Conservation (phyloP, 2,329 filamentous ascomycete genomes). For the Plectosphaerella plurivora region DNA sequence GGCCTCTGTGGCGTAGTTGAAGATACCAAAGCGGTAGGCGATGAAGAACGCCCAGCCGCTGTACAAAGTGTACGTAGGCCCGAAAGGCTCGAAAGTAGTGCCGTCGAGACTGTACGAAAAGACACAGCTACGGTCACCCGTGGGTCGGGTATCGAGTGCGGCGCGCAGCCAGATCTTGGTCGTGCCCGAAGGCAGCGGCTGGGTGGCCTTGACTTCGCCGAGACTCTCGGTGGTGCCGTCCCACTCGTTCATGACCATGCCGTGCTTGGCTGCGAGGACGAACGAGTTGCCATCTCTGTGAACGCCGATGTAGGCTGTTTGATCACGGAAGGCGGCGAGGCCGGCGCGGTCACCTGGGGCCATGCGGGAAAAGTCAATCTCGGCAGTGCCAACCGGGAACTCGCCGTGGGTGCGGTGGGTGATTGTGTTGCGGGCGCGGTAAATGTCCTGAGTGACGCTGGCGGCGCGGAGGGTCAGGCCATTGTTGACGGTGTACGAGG, state of each 20-base stretch:
- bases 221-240: conserved; percentile 11
- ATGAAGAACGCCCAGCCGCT: conserved; percentile 42
- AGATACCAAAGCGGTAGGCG: conserved; percentile 43
- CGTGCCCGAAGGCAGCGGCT: conserved; percentile 11
- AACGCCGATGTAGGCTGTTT: conserved; percentile 48
- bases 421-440: conserved; percentile 40
- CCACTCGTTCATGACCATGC: conserved; percentile 30
- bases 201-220: conserved; percentile 15
- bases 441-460: conserved; percentile 48
- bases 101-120: conserved; percentile 20
- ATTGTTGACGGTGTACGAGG: conserved; percentile 36
- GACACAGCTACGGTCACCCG: conserved; percentile 12
- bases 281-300: conserved; percentile 26
- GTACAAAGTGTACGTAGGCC: conserved; percentile 29
- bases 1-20: conserved; percentile 41
- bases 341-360: conserved; percentile 47
- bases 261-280: conserved; percentile 27
- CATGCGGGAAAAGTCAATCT: conserved; percentile 44
- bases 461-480: conserved; percentile 43
- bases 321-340: conserved; percentile 48
- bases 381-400: conserved; percentile 41
- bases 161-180: conserved; percentile 17
- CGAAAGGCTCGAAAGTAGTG: conserved; percentile 17
- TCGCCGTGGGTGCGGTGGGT: conserved; percentile 41
- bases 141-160: conserved; percentile 17